Conservation (phyloP, 2,329 filamentous ascomycete genomes). For the Claviceps purpurea region DNA sequence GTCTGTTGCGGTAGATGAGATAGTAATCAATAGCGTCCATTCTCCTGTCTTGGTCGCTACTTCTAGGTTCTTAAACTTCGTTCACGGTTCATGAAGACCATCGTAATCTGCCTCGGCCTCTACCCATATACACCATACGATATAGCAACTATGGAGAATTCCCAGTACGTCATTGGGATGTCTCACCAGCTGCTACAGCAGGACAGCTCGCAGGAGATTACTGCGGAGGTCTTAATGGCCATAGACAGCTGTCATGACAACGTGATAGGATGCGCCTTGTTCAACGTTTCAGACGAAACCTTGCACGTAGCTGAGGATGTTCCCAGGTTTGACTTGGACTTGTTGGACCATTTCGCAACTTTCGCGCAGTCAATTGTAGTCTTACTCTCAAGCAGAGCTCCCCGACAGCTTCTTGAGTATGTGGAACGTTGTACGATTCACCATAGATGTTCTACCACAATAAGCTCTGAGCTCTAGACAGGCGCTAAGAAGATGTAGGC, state of each 20-base stretch:
- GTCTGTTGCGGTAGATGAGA: too few species aligned
- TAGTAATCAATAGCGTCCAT: too few species aligned
- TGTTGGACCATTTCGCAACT: conserved; percentile 47
- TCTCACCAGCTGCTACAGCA: not conserved
- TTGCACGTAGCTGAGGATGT: conserved; percentile 70
- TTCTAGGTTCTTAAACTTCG: too few species aligned
- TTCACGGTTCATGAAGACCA: too few species aligned
- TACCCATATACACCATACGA: not conserved
- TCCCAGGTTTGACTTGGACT: conserved; percentile 51
- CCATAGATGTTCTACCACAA: not conserved
- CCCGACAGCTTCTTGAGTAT: conserved; percentile 23
- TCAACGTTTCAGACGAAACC: conserved; percentile 53
- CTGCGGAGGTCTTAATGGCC: conserved; percentile 60
- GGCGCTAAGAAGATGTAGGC: conserved; percentile 4
- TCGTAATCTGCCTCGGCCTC: not conserved
- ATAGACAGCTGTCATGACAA: conserved; percentile 59
- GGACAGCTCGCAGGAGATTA: not conserved
- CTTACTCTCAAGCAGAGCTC: conserved; percentile 35
- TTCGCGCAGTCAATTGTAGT: conserved; percentile 42
- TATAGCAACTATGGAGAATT: not conserved
- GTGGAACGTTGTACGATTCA: conserved; percentile 1
- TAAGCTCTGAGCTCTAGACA: conserved; percentile 12
- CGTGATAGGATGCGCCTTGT: conserved; percentile 74
- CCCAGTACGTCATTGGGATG: not conserved
- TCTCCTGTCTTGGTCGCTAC: too few species aligned